A percentile compares a stretch with the other conserved stretches of the same genome.
These are phyloP conservation scores for Meyerozyma sp. DNA, from an alignment of 1,139 yeast genomes.

Conservation along the genomic window DNA sequence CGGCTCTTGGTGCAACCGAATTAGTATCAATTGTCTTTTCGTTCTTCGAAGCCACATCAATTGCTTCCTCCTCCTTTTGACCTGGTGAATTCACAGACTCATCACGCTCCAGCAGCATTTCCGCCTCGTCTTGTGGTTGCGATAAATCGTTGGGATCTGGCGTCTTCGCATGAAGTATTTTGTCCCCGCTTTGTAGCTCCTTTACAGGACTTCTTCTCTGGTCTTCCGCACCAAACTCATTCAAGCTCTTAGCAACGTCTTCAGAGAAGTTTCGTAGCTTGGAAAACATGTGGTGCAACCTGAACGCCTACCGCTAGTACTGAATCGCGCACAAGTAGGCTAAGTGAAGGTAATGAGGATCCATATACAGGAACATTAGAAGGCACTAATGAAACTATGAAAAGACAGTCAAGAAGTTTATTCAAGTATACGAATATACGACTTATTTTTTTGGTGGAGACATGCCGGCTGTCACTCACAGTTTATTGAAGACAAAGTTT, in stretches of 20 bases:
- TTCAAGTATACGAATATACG: too few species aligned
- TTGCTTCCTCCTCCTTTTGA: not conserved
- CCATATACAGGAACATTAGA: not conserved
- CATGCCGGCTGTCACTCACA: not conserved
- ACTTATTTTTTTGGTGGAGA: not conserved
- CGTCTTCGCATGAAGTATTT: constrained; percentile 31
- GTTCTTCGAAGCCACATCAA: not conserved
- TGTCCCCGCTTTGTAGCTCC: constrained; percentile 31
- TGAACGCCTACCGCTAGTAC: not conserved
- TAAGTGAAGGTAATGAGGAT: not conserved
- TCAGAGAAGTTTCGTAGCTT: constrained; percentile 59
- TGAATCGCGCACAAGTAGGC: not conserved
- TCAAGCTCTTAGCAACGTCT: constrained; percentile 43
- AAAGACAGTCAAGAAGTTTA: too few species aligned
- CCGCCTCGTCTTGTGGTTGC: constrained; percentile 41
- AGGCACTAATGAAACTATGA: not conserved
- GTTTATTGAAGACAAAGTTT: constrained; percentile 1
- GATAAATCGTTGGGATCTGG: constrained; percentile 40
- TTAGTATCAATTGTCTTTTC: not conserved
- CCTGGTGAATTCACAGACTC: not conserved
- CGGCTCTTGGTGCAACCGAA: not conserved
- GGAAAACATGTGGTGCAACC: constrained; percentile 45
- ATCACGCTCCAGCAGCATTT: not conserved
- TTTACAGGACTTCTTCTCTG: constrained; percentile 17
- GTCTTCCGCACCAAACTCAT: constrained; percentile 22